Conservation (phyloP, 2,329 filamentous ascomycete species). For the Ceratocystis alfenasii region DNA sequence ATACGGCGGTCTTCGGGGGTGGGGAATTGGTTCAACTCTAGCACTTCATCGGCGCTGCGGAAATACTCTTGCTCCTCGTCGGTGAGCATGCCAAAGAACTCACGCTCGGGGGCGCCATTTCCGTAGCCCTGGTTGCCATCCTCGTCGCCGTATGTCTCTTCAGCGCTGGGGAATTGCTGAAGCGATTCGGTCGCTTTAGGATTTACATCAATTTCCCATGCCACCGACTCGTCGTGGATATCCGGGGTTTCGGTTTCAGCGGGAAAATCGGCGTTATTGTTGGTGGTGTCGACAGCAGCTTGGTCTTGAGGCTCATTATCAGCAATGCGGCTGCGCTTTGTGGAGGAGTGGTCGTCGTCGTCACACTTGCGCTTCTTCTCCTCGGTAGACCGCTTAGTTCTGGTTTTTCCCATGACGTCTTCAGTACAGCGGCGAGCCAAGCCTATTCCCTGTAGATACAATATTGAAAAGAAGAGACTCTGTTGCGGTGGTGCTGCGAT, state of each 20-base stretch:
- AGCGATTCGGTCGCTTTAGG: neutral
- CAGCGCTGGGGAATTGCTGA: slow-evolving; percentile 23
- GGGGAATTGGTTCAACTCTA: slow-evolving; percentile 80
- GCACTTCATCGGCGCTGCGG: slow-evolving; percentile 72
- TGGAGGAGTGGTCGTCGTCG: slow-evolving; percentile 24
- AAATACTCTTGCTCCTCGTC: slow-evolving; percentile 96
- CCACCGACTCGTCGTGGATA: slow-evolving; percentile 11
- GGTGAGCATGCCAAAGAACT: slow-evolving; percentile 88
- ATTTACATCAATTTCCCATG: slow-evolving; percentile 20
- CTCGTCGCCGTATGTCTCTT: slow-evolving; percentile 25
- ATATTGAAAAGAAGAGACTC: neutral
- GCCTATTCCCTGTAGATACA: neutral
- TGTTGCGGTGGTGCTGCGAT: neutral
- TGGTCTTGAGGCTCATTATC: slow-evolving; percentile 22
- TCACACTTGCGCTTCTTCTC: slow-evolving; percentile 35
- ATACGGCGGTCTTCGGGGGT: slow-evolving; percentile 57
- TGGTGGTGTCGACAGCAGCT: neutral
- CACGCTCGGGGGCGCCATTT: slow-evolving; percentile 40
- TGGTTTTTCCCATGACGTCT: slow-evolving; percentile 34
- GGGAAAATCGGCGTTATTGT: slow-evolving; percentile 11
- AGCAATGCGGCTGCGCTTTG: slow-evolving; percentile 25
- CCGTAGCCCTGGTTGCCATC: slow-evolving; percentile 24
- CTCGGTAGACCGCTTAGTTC: slow-evolving; percentile 34
- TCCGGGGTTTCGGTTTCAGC: neutral
- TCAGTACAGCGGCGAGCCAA: neutral